A percentile compares a stretch with the other conserved stretches of the same genome.
phyloP scores from a whole-genome alignment of 306 rosid species.

The Cicer chorassanicum region DNA sequence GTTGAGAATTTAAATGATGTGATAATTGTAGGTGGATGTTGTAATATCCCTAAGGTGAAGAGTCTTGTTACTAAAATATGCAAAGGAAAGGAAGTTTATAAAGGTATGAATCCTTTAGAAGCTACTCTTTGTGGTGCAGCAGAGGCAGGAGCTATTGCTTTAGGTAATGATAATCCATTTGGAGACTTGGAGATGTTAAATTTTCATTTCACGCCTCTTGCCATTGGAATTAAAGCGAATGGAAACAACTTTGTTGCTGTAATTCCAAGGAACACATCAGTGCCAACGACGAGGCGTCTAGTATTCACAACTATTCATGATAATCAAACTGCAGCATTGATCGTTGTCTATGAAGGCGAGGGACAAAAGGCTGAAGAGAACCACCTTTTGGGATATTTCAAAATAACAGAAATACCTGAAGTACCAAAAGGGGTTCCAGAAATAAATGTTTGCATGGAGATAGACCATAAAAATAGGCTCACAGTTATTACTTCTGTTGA shows the following conservation, averaged over 20 bases:
- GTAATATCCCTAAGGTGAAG: constrained; percentile 70
- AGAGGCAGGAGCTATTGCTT: constrained; percentile 84
- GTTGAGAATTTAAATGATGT: constrained; percentile 68
- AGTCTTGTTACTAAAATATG: constrained; percentile 51
- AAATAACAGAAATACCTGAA: constrained; percentile 72
- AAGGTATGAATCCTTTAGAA: constrained; percentile 73
- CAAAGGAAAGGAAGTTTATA: constrained; percentile 61
- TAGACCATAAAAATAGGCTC: constrained; percentile 65
- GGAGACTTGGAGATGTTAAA: constrained; percentile 77
- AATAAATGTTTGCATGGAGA: constrained; percentile 78
- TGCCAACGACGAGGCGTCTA: constrained; percentile 68
- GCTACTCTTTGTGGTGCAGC: constrained; percentile 90
- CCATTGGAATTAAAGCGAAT: constrained; percentile 77
- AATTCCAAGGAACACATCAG: constrained; percentile 71
- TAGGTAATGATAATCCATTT: constrained; percentile 71
- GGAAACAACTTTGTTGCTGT: constrained; percentile 65
- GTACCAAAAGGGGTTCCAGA: constrained; percentile 71
- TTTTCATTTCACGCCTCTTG: constrained; percentile 79
- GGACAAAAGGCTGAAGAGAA: constrained; percentile 63
- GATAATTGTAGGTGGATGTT: constrained; percentile 79
- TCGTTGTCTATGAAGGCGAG: constrained; percentile 82
- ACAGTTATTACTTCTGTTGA: constrained; percentile 65
- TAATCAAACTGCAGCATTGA: constrained; percentile 74
- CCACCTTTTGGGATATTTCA: constrained; percentile 82
- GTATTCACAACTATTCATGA: constrained; percentile 74